Evolutionary conservation across 1,284 basidiomycete species (phyloP), one percentile per base, ranked within the genome.

Genomic region (Leccinum huronense): DNA sequence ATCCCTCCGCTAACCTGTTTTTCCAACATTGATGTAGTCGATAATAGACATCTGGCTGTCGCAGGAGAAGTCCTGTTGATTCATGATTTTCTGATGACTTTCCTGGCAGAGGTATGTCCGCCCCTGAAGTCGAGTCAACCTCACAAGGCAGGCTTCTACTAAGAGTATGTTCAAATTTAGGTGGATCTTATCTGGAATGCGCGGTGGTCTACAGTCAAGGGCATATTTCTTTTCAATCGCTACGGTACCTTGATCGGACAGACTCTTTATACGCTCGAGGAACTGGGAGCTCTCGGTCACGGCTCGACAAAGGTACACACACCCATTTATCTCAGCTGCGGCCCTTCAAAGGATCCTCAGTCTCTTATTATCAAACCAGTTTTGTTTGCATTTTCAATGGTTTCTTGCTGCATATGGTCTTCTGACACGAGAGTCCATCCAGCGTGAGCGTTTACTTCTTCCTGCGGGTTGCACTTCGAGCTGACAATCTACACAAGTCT

Each of bases 141-240:
- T 48, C 19, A 23, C 6, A 19, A 23, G 11, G 45, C 45, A 23
- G 45, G 45, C 23, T 23, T 48, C 45, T 48, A 48, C 45, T 48
- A 48, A 48, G 45, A 48, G 19, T 23, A 48, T 13, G 7, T 23
- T 27, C 11, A 3, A 23, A 14, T 14, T 5, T 33, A 65, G 64
- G 27, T 69, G 23, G 16, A 36, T n/a, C 64, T 62, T 38, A 63
- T 69, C 40, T 70, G 69, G 68, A 30, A 34, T 5, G 31, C 60
- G 0, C 60, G 54, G 36, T 70, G 69, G 68, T 45, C 58, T 16
- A 3, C 58, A 9, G 54, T 62, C 23, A 70, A 69, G 42, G 59
- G 45, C 16, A 48, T 62, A 23, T 69, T 67, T 38, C 57, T 69
- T 6, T 16, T 69, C 59, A 70, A 67, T 42, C 69, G 68, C 45